Conservation (phyloP, 768 basidiomycete genomes). For the Mrakia hoshinonis region DNA sequence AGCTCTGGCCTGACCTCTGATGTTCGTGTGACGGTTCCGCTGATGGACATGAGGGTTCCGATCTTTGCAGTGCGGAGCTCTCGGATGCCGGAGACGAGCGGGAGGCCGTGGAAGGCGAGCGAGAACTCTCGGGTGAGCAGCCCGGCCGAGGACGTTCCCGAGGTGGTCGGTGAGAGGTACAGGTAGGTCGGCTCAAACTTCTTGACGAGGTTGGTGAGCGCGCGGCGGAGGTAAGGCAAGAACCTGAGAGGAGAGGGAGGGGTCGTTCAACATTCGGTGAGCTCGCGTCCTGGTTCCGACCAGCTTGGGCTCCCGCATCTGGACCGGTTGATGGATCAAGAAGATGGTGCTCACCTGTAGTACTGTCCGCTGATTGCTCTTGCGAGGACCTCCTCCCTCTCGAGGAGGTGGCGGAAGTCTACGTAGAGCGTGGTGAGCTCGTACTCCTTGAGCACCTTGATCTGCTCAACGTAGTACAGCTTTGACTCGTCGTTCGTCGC, state of each 20-base stretch:
- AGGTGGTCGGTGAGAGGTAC: conserved; percentile 76
- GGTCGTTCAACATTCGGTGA: conserved; percentile 2
- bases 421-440: conserved; percentile 93
- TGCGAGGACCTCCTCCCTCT: conserved; percentile 84
- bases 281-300: background rate
- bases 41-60: conserved; percentile 87
- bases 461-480: conserved; percentile 79
- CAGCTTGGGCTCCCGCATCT: background rate
- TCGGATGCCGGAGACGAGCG: conserved; percentile 87
- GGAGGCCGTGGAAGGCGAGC: conserved; percentile 90
- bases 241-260: conserved; percentile 46
- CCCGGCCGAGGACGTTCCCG: conserved; percentile 60
- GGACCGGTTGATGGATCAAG: background rate
- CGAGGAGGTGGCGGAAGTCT: conserved; percentile 82
- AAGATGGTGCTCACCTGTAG: conserved; percentile 53
- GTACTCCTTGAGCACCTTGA: conserved; percentile 89
- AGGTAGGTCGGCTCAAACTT: conserved; percentile 88
- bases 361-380: conserved; percentile 90
- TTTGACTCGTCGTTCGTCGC: conserved; percentile 48
- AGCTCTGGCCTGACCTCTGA: conserved; percentile 95
- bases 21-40: conserved; percentile 93
- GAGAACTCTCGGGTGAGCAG: conserved; percentile 87
- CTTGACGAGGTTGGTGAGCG: conserved; percentile 78
- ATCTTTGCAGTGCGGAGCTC: conserved; percentile 88
- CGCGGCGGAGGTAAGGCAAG: conserved; percentile 84